These are phyloP conservation scores for Apiotrichum domesticum DNA, from an alignment of 1,284 basidiomycete genomes.

Conservation along the genomic window DNA sequence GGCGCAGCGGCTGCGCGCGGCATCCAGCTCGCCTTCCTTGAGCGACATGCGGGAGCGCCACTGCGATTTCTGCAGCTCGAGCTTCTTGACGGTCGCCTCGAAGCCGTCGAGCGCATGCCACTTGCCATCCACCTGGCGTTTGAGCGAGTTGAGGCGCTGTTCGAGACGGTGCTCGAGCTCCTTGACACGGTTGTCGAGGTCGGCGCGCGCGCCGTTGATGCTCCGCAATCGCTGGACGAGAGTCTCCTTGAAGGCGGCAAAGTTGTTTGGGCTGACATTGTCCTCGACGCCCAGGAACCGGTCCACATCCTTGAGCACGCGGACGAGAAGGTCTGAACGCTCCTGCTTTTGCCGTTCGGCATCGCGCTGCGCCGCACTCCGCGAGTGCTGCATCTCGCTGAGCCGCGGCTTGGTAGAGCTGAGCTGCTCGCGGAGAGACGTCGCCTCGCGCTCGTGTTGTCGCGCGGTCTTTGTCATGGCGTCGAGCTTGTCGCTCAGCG, in stretches of 20 bases:
- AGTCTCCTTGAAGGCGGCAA: conserved; percentile 79
- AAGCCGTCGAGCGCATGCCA: conserved; percentile 94
- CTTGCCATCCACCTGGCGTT: conserved; percentile 77
- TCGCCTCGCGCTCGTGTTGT: conserved; percentile 61
- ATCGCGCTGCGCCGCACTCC: conserved; percentile 66
- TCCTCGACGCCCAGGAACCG: conserved; percentile 76
- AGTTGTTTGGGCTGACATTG: conserved; percentile 58
- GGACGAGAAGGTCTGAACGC: conserved; percentile 80
- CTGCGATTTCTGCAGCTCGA: conserved; percentile 72
- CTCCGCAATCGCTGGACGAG: conserved; percentile 79
- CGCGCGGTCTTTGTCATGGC: conserved; percentile 56
- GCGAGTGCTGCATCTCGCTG: conserved; percentile 72
- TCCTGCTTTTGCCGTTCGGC: conserved; percentile 87
- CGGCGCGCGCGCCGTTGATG: conserved; percentile 71
- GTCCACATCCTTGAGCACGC: conserved; percentile 92
- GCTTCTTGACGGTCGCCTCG: conserved; percentile 76
- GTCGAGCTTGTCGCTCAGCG: conserved; percentile 82
- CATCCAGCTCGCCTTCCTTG: conserved; percentile 86
- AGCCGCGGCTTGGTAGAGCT: conserved; percentile 74
- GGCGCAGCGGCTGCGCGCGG: conserved; percentile 67
- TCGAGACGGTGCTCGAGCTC: conserved; percentile 60
- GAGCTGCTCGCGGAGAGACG: conserved; percentile 55
- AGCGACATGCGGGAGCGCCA: conserved; percentile 77
- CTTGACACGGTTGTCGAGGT: conserved; percentile 81
- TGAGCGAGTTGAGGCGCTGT: conserved; percentile 56